Evolutionary conservation across 768 basidiomycete species (phyloP).

Genomic region (Rhizopogon rudus): DNA sequence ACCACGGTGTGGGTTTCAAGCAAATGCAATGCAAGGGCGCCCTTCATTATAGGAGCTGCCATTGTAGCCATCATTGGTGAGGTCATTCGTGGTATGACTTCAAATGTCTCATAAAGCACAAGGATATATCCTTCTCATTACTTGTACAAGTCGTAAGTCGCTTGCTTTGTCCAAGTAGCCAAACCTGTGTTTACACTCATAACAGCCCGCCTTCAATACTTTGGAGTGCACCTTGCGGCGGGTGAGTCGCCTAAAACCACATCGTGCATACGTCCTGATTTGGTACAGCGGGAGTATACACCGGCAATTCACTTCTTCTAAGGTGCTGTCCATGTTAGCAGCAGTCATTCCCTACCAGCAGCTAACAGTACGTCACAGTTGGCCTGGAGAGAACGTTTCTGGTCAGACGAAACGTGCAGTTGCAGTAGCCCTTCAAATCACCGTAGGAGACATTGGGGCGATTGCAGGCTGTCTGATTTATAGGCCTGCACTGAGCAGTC

Average conservation of each 20-base stretch:
- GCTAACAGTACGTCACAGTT: constrained; percentile 24
- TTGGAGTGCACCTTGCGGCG: constrained; percentile 51
- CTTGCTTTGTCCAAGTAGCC: no score
- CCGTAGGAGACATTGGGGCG: constrained; percentile 56
- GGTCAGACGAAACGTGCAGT: constrained; percentile 63
- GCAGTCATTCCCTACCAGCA: not conserved
- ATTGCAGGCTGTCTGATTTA: constrained; percentile 55
- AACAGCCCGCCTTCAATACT: constrained; percentile 49
- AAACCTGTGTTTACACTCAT: not conserved
- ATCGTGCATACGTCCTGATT: not conserved
- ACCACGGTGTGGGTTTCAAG: constrained; percentile 48
- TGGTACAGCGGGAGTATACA: constrained; percentile 44
- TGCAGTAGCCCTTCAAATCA: constrained; percentile 60
- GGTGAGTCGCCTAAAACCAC: constrained; percentile 4
- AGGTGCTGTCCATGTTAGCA: constrained; percentile 30
- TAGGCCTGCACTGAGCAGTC: constrained; percentile 39
- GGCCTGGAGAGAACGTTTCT: constrained; percentile 66
- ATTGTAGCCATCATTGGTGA: constrained; percentile 47
- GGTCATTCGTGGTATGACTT: constrained; percentile 1
- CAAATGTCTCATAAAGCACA: not conserved
- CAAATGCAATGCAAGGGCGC: constrained; percentile 38
- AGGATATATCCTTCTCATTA: constrained; percentile 56
- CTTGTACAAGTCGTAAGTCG: constrained; percentile 38
- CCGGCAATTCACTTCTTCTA: constrained; percentile 51
- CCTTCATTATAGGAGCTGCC: constrained; percentile 49